Evolutionary conservation across 106 monocot species (phyloP), one percentile per base, ranked within the genome.

Genomic region (Gastrodia elata): DNA sequence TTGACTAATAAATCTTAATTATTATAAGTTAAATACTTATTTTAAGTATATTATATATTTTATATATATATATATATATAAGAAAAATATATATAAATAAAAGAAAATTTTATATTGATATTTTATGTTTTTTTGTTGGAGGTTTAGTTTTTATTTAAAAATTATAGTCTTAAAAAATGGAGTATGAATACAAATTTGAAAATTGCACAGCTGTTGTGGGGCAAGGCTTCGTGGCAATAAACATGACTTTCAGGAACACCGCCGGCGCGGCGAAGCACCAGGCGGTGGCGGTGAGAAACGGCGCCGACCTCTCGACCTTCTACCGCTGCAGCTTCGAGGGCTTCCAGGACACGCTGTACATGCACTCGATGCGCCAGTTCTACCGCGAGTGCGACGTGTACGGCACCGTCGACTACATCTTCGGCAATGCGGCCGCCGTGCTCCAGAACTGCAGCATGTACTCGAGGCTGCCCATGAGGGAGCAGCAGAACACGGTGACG

Each of bases 351-450:
- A 94, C 93, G 1, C 82, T 94, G 16, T 94, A 94, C 74, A 72
- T 87, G 32, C 87, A 90, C 80, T 87, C 93, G 30, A 68, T 94
- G 79, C 41, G 93, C 7, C 93, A 94, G 37, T 90, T 94, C 85
- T 94, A 90, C 83, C 39, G 81, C 11, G 82, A 82, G 0, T 94
- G 93, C 76, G 85, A 87, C 81, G 76, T 91, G 64, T 87, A 87
- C 76, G 94, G 91, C 65, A 94, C 94, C 1, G 88, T 94, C 1
- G 94, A 94, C 74, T 91, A 72, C 87, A 83, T 94, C 68, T 94
- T 94, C 73, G 94, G 94, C 39, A 89, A 91, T 73, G 87, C 94
- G 5, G 94, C 94, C 0, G 91, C 82, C 20, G 91, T 91, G 8
- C 87, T 94, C 78, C 94, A 94, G 64, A 57, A 75, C 77, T 94